Evolutionary conservation across 2,329 filamentous ascomycete species (phyloP), one percentile per base, ranked within the genome.

Genomic region (Chaetomiaceae sp.): DNA sequence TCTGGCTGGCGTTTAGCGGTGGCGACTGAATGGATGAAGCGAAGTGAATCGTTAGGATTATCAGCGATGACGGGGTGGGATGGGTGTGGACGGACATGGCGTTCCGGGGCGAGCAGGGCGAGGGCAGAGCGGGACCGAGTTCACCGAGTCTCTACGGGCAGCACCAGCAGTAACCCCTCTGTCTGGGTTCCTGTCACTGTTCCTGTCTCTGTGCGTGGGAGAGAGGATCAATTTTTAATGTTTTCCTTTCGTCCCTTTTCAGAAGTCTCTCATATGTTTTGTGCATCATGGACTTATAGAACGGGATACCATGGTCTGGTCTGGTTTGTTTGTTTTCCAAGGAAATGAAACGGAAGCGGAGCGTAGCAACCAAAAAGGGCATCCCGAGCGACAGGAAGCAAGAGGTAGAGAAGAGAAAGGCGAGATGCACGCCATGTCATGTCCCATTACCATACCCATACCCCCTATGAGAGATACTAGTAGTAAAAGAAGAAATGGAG

Each of bases 241-340:
- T 48, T 45, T 25, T 11, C 14, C 38, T 53, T 43, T 32, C 36
- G 3, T 40, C 16, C 48, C 10, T 9, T 27, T 20, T 23, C 13
- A 18, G 20, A 11, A n/a, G 2, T 21, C 21, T 40, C 32, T 48
- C 32, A 30, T 51, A 51, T 47, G 34, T 54, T 40, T 36, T 52
- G 53, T 48, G 47, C 46, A 57, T 57, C 37, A 55, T 55, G 48
- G 46, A 23, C 38, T 58, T 58, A 58, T 58, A 58, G 57, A 49
- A 49, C 45, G 53, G 51, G 52, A 57, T 49, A 53, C 53, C 53
- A 55, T 48, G n/a, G 40, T 45, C 27, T 38, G 33, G 25, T 25
- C 14, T 33, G 23, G 33, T 52, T 30, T 36, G 36, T 25, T 38
- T 43, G 30, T 40, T 21, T 20, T 30, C 7, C 4, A n/a, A 33